These are phyloP conservation scores for Geotrichum aggregatum DNA, from an alignment of 1,139 yeast species.

Conservation along the genomic window DNA sequence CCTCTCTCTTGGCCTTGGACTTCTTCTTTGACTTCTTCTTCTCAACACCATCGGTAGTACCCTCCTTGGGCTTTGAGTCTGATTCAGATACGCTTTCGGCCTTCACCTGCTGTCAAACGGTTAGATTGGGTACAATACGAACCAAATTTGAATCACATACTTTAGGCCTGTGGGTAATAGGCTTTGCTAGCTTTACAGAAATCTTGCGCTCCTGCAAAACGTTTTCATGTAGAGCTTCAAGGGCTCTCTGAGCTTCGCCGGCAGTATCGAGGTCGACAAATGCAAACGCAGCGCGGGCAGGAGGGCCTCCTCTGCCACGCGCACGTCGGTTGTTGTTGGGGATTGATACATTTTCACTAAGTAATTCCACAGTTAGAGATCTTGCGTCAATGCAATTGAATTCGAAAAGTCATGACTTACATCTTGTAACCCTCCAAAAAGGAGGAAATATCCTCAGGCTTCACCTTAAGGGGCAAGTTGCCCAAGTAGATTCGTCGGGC, in stretches of 20 bases:
- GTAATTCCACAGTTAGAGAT: not conserved
- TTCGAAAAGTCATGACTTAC: not conserved
- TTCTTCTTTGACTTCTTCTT: slow-evolving; percentile 6
- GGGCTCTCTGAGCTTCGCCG: slow-evolving; percentile 49
- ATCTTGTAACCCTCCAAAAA: slow-evolving; percentile 12
- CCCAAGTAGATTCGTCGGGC: slow-evolving; percentile 17
- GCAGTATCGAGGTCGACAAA: slow-evolving; percentile 56
- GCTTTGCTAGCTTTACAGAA: slow-evolving; percentile 49
- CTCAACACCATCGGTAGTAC: not conserved
- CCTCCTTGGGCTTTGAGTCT: not conserved
- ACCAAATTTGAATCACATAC: not conserved
- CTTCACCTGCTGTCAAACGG: not conserved
- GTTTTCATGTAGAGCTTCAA: slow-evolving; percentile 47
- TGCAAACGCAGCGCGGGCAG: slow-evolving; percentile 29
- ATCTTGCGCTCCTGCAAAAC: slow-evolving; percentile 48
- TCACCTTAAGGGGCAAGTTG: slow-evolving; percentile 14
- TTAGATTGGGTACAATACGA: not conserved
- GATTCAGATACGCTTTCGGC: not conserved
- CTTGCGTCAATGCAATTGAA: not conserved
- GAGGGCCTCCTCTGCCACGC: slow-evolving; percentile 1
- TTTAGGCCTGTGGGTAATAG: slow-evolving; percentile 22
- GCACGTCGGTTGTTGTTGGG: slow-evolving; percentile 20
- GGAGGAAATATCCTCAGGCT: slow-evolving; percentile 15
- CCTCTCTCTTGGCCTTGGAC: slow-evolving; percentile 3
- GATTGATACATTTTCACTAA: slow-evolving; percentile 24